phyloP scores from a whole-genome alignment of 2,329 filamentous ascomycete species.

The Trichoderma sp. region DNA sequence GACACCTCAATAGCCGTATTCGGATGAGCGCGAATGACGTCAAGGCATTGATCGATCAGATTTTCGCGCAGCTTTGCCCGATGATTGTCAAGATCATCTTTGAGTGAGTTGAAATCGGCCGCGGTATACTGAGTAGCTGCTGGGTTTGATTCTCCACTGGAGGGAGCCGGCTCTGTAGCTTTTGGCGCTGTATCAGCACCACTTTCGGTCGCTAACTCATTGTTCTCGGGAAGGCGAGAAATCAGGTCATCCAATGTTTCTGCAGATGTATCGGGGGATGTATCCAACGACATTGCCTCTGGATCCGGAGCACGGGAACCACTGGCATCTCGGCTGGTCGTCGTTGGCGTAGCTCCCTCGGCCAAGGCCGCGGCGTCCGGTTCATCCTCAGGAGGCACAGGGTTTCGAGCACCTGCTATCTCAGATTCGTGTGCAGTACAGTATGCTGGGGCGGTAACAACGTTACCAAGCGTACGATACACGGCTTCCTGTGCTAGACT shows the following conservation, averaged over 20 bases:
- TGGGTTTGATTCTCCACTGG: slow-evolving; percentile 22
- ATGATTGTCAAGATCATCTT: slow-evolving; percentile 78
- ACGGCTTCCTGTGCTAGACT: slow-evolving; percentile 75
- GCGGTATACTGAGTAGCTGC: slow-evolving; percentile 24
- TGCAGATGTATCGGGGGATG: slow-evolving; percentile 32
- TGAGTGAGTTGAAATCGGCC: slow-evolving; percentile 39
- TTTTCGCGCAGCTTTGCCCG: slow-evolving; percentile 71
- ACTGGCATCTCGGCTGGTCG: slow-evolving; percentile 30
- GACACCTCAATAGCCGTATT: slow-evolving; percentile 88
- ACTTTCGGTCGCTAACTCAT: slow-evolving; percentile 27
- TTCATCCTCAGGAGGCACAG: slow-evolving; percentile 64
- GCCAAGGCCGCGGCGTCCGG: slow-evolving; percentile 37
- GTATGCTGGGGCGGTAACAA: slow-evolving; percentile 67
- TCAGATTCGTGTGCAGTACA: slow-evolving; percentile 64
- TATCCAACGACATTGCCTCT: slow-evolving; percentile 44
- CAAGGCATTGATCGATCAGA: slow-evolving; percentile 85
- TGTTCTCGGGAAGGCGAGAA: slow-evolving; percentile 28
- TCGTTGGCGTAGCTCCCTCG: slow-evolving; percentile 25
- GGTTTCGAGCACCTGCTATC: slow-evolving; percentile 62
- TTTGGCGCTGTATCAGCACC: slow-evolving; percentile 26
- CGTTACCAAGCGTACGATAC: slow-evolving; percentile 75
- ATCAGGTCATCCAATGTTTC: slow-evolving; percentile 35
- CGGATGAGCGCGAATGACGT: slow-evolving; percentile 85
- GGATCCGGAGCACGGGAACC: slow-evolving; percentile 32
- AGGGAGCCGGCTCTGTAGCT: slow-evolving; percentile 17